Evolutionary conservation across 2,329 filamentous ascomycete species (phyloP), one percentile per base, ranked within the genome.

Genomic region (Didymella pomorum): DNA sequence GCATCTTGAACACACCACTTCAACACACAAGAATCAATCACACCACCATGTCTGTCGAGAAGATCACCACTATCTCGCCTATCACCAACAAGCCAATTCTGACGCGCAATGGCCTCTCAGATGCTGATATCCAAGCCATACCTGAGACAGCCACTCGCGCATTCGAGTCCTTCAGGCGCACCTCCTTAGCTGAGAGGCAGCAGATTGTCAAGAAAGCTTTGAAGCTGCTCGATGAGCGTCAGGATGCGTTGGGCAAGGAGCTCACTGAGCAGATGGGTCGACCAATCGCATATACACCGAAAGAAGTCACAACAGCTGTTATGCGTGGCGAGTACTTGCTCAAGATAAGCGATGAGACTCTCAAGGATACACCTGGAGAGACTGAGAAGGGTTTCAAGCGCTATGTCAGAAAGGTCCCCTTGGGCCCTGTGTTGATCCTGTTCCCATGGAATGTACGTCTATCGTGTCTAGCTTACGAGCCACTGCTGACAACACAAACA

Each of bases 211-310:
- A 86, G 69, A 91, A 90, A 71, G 93, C 93, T 1, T 80, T 98
- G 43, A 84, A 88, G 62, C 79, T 91, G 4, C 82, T 98, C 26
- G 78, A 80, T 16, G 84, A 87, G 48, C 88, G 87, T 74, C 86
- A 93, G 76, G 89, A 95, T 87, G 90, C 88, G 62, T 83, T 98
- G 31, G 93, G 90, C 6, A 84, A 87, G 66, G 93, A 97, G 76
- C 81, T 98, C 59, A 97, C 93, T 0, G 89, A 92, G 75, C 93
- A 98, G 81, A 98, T 98, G 93, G 94, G 94, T 41, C 86, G 94
- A 20, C 94, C 94, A 31, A 97, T 97, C 70, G 86, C 90, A 35
- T 97, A 94, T 76, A 91, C 91, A 0, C 88, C 85, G 45, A 92
- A 88, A 67, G 94, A 98, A 80, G 84, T 98, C 66, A 80, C 86